Base-by-base conservation (phyloP, 306 rosid species). In the Myrica gale region DNA sequence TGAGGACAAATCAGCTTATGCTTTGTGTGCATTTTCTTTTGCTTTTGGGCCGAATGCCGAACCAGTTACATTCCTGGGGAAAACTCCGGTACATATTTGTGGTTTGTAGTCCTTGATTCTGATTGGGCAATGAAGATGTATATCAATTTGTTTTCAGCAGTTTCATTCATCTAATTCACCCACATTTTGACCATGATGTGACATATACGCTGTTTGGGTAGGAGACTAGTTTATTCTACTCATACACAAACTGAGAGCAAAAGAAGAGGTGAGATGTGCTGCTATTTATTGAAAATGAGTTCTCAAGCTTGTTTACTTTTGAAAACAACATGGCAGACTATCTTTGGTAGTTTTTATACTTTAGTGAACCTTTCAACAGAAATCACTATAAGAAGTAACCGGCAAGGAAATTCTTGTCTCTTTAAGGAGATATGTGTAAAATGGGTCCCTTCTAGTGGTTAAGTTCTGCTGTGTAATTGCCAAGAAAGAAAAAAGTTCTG, bases 1-100 rank as follows among this genome's bases (percentile, higher is more conserved):
- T 26, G 93, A 90, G 69, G 98, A 95, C 80, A 92, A 95, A 88
- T 95, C 97, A 78, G 98, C 96, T 3, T 87, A 88, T 79, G 98
- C 98, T 45, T 79, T 90, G 19, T 95, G 98, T 73, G 84, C 89
- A 62, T 89, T 92, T 81, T 92, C 98, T 67, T 82, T 92, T 71
- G 86, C 93, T 11, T 78, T 80, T 75, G 97, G 97, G 69, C 93
- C 97, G 50, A 67, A 77, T 57, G 65, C 82, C 73, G 92, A 92
- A 65, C 97, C 98, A 44, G 76, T 90, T 75, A 88, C 96, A 43
- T 95, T 95, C 75, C 76, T 88, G 62, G 98, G 98, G 68, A 89
- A 89, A 85, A 95, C 98, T 78, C 80, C 11, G 95, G 98, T 95
- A 90, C 50, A 81, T 26, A 54, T 58, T 71, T 68, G 13, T 76